Evolutionary conservation across 257 asterid genomes (phyloP), one percentile per base, ranked within the genome.

Genomic region (Solanum okadae): DNA sequence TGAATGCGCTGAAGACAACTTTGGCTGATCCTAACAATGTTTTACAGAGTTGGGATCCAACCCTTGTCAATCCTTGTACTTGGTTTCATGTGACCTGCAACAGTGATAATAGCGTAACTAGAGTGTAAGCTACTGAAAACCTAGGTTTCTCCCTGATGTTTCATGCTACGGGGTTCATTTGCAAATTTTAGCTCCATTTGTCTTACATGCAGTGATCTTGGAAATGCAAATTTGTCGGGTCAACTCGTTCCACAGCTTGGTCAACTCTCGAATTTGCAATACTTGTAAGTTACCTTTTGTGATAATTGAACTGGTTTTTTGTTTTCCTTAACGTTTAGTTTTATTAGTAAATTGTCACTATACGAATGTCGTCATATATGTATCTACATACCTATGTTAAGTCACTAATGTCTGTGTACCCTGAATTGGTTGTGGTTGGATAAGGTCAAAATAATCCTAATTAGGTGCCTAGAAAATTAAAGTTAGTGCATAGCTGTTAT

Each of bases 21-120:
- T 91, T 97, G 92, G 94, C 90, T 16, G 99, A 97, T 94, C 98
- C 99, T 76, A 94, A 93, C 92, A 93, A 89, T 87, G 99, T 97
- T 87, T 95, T 97, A 33, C 98, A 95, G 94, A 97, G 98, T 90
- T 97, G 99, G 99, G 99, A 97, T 89, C 90, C 98, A 27, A 95
- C 99, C 42, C 99, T 96, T 65, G 99, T 96, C 86, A 97, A 97
- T 91, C 99, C 99, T 15, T 97, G 99, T 88, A 96, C 99, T 76
- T 97, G 99, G 99, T 96, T 96, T 91, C 99, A 97, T 38, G 98
- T 97, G 33, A 95, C 98, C 1, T 97, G 99, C 95, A 96, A 92
- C 91, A 91, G 90, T 35, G 98, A 94, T 12, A 95, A 97, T 88
- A 90, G 91, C 49, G 99, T 97, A 85, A 97, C 98, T 8, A 92